These are phyloP conservation scores for Botrytis sinoallii DNA, from an alignment of 2,329 filamentous ascomycete genomes.

Conservation along the genomic window DNA sequence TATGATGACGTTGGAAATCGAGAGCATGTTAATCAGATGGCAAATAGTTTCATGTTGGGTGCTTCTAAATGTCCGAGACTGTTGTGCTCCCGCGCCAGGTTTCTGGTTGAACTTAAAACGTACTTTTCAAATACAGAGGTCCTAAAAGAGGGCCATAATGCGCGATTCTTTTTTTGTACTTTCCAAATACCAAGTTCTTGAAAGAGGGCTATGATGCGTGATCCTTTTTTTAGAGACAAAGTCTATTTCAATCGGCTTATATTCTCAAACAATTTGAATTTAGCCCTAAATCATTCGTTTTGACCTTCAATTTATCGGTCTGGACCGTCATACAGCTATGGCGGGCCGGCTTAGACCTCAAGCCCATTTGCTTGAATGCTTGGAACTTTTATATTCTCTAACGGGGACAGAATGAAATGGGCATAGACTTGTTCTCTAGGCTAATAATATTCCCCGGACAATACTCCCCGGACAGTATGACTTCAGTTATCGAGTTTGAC, in stretches of 20 bases:
- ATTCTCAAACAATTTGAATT: not conserved
- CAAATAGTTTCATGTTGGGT: slow-evolving; percentile 4
- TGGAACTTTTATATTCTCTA: not conserved
- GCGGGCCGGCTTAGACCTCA: not conserved
- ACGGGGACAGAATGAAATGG: not conserved
- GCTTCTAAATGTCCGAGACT: not conserved
- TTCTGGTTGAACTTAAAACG: not conserved
- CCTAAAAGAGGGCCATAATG: too few species aligned
- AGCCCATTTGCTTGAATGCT: not conserved
- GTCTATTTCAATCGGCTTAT: not conserved
- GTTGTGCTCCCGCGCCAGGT: not conserved
- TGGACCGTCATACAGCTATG: not conserved
- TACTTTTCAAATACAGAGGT: too few species aligned
- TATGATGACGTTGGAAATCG: not conserved
- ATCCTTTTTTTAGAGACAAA: not conserved
- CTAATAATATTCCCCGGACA: not conserved
- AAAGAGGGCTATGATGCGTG: not conserved
- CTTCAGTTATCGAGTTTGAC: not conserved
- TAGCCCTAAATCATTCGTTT: not conserved
- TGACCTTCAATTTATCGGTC: not conserved
- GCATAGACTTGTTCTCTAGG: not conserved
- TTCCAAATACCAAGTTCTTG: not conserved
- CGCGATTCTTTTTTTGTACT: not conserved
- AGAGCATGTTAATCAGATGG: not conserved
- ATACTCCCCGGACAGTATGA: not conserved